Evolutionary conservation across 176 grass and related monocot genomes (phyloP), one percentile per base, ranked within the genome.

Genomic region (Tillandsia leiboldiana): DNA sequence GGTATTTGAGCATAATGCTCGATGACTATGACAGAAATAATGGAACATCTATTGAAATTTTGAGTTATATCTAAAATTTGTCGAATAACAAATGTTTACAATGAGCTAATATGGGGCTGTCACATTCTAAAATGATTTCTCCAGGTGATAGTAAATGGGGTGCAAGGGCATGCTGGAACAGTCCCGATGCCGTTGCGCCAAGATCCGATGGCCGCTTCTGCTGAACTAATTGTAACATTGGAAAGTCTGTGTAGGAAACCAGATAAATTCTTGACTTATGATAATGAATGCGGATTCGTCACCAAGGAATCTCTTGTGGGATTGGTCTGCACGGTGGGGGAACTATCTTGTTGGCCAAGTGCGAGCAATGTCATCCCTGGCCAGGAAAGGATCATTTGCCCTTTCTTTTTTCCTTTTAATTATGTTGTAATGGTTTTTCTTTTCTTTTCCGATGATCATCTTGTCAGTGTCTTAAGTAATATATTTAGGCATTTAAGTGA

Each of bases 291-390:
- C 53, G 75, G 79, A 2, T 79, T 66, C 79, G 85, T 87, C 76
- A 82, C 68, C 0, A 81, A 85, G 77, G 84, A 87, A 77, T 90
- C 93, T 66, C 65, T 90, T 12, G 70, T 84, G 12, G 94, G 94
- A 11, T 76, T 99, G 26, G 94, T 99, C 50, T 99, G 94, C 89
- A 99, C 94, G 3, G 94, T 99, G 0, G 89, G 94, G 2, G 87
- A 99, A 68, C 76, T 99, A 13, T 82, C 79, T 51, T 81, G 77
- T n/a, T 99, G 89, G 94, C 94, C 94, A 17, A 87, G 93, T 47
- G 89, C 93, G 11, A 97, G 93, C 82, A 97, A 99, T 50, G 94
- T 93, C 49, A 99, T 99, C 27, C 94, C 94, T 9, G 87, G 89
- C 15, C 94, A 99, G 86, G 93, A 83, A 88, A 72, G 42, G 49